Evolutionary conservation across 257 asterid species (phyloP).

Genomic region (Jasminum sambac): DNA sequence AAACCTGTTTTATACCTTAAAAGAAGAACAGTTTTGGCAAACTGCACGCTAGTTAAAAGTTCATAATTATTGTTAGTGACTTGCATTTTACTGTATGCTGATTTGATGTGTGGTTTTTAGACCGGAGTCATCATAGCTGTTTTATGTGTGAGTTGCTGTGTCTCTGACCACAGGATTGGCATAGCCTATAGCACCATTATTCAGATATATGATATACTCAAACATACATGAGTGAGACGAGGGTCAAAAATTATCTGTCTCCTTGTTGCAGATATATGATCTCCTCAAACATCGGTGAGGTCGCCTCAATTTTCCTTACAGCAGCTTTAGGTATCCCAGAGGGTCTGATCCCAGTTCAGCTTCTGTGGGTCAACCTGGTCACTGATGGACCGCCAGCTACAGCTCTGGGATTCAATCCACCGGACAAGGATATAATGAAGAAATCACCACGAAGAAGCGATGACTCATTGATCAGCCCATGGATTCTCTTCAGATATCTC

Average conservation of each 20-base stretch:
- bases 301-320: constrained; percentile 86
- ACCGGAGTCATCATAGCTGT: background rate
- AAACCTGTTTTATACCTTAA: background rate
- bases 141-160: background rate
- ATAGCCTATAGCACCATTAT: background rate
- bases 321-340: constrained; percentile 98
- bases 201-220: no score
- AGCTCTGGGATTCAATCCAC: constrained; percentile 98
- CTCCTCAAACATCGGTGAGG: constrained; percentile 98
- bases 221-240: background rate
- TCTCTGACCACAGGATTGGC: background rate
- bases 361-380: constrained; percentile 95
- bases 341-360: constrained; percentile 98
- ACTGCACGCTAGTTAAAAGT: background rate
- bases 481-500: constrained; percentile 95
- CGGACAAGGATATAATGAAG: constrained; percentile 93
- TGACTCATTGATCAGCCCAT: constrained; percentile 87
- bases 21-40: background rate
- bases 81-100: background rate
- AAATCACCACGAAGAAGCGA: constrained; percentile 91
- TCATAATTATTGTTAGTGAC: background rate
- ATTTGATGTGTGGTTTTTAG: background rate
- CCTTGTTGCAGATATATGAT: constrained; percentile 84
- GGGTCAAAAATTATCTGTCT: constrained; percentile 1
- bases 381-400: constrained; percentile 99